These are phyloP conservation scores for Hypomyces rosellus DNA, from an alignment of 2,329 filamentous ascomycete species.

Conservation along the genomic window DNA sequence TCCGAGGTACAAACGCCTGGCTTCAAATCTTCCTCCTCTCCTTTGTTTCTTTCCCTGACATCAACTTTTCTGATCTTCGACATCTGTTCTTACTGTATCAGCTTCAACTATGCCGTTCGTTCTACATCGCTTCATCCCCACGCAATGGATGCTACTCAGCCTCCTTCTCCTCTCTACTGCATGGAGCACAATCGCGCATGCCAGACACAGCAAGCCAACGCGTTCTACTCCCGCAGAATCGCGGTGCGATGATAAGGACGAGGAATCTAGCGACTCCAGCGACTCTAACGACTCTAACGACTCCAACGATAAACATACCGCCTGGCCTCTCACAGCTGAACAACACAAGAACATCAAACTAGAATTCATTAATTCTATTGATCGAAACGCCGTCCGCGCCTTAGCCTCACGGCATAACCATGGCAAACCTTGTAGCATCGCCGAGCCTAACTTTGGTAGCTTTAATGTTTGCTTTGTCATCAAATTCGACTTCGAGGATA, in stretches of 20 bases:
- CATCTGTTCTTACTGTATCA: too few species aligned
- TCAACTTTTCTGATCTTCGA: too few species aligned
- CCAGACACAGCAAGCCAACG: neutral
- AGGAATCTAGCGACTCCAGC: neutral
- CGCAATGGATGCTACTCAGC: neutral
- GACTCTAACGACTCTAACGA: neutral
- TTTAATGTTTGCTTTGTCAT: constrained; percentile 17
- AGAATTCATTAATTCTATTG: constrained; percentile 11
- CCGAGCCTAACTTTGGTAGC: constrained; percentile 9
- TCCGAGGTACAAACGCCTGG: too few species aligned
- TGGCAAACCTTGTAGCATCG: constrained; percentile 6
- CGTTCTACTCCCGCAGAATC: neutral
- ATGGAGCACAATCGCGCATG: neutral
- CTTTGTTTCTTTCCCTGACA: too few species aligned
- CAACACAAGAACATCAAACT: constrained; percentile 5
- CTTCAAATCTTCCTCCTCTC: too few species aligned
- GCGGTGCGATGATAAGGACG: neutral
- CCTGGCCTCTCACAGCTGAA: constrained; percentile 5
- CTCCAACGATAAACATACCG: neutral
- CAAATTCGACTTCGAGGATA: constrained; percentile 5
- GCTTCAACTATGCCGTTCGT: neutral
- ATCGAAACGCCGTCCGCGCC: constrained; percentile 10
- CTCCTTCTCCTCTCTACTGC: neutral
- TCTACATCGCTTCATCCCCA: neutral
- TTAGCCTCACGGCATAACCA: constrained; percentile 12